Base-by-base conservation (phyloP, 164 flowering plant genomes). In the Kalanchoe fedtschenkoi region DNA sequence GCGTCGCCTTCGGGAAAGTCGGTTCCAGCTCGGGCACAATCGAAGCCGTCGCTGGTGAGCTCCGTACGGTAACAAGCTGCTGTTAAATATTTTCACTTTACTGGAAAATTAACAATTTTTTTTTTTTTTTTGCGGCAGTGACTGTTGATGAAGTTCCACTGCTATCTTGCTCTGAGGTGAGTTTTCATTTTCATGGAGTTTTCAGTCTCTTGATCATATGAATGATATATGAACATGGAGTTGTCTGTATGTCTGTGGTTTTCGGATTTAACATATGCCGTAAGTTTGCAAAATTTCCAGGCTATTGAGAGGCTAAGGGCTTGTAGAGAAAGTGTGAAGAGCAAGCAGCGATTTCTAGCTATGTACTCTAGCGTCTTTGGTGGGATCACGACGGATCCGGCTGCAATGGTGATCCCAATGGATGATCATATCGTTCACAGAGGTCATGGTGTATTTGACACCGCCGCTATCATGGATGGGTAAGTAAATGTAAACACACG, bases 371-470 rank as follows among this genome's bases (percentile, higher is more conserved):
- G 93, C 68, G 53, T 86, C 57, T 70, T 78, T 58, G 88, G 93
- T 34, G 98, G 98, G 59, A 89, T 92, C 46, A 83, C 86, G 29
- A 80, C 82, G 5, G 96, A 92, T 68, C 83, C 89, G 26, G 71
- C 81, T 1, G 74, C 77, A 19, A 92, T 92, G 98, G 81, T 86
- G 63, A 84, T 89, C 54, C 95, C 96, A 35, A 72, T 89, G 72
- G 93, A 89, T 67, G 98, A 92, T 62, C 98, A 89, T 74, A 86
- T 92, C 85, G 96, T 89, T 62, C 98, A 92, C 71, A 72, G 95
- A 70, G 98, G 98, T 21, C 98, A 92, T 63, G 96, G 93, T 59
- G 96, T 92, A 69, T 89, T 89, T 47, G 98, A 92, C 66, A 92
- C 96, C 42, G 95, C 96, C 14, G 85, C 88, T 6, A 86, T 92